Evolutionary conservation across 371 early-diverging fungal species (phyloP), one percentile per base, ranked within the genome.

Genomic region (Apophysomyces elegans): DNA sequence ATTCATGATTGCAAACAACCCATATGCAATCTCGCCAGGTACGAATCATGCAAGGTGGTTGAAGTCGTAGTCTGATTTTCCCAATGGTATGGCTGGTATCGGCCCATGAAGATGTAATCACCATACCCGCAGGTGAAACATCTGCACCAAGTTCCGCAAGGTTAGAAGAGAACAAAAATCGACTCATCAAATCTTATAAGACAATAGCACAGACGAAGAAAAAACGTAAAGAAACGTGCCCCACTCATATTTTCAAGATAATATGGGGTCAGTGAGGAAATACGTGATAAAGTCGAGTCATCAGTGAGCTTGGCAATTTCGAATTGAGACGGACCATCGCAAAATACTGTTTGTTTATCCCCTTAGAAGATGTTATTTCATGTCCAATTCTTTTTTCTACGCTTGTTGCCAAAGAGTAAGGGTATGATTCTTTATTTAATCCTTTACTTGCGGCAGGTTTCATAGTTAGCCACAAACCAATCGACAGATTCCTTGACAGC

Each of bases 401-500:
- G 32, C 32, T 26, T 26, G 32, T 26, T 2, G 32, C 32, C 32
- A 26, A 39, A 63, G 56, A 56, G 8, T 6, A 37, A 54, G 47
- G 54, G 21, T 50, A 50, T 59, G 39, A 5, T 36, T 38, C 32
- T 38, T 38, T 41, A 36, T 43, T 59, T 13, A 32, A n/a, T 45
- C 8, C 13, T 69, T 70, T 81, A 81, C 69, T 80, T 88, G 80
- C 90, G 88, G 71, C 82, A 79, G 47, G 74, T 82, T 39, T 91
- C 91, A 63, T 83, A 86, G 74, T 93, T 91, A 58, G 84, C 81
- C 59, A 87, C 76, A 75, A 93, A 93, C 94, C 93, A 94, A 37
- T 89, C 82, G 47, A 91, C 90, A 16, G 91, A 86, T 69, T 91
- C 89, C 73, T 86, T 80, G 69, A 94, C 75, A 54, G 92, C 94